Evolutionary conservation across 306 rosid species (phyloP), one percentile per base, ranked within the genome.

Genomic region (Nissolia schottii): DNA sequence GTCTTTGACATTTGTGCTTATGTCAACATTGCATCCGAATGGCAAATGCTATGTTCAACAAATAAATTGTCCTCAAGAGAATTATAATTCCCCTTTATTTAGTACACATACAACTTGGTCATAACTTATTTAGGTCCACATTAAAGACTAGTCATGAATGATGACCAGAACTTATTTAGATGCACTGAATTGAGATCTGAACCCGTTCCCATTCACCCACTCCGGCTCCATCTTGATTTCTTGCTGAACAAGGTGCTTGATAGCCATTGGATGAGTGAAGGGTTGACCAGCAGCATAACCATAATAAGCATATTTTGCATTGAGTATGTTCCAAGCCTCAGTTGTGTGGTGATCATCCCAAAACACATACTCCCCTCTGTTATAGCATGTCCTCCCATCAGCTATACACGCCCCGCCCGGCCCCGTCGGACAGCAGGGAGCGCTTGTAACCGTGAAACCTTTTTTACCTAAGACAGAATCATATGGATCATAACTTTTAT

Each of bases 281-380:
- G 56, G 16, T 18, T 27, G 49, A 38, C 59, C 6, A 4, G 22
- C 2, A 29, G 77, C 25, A 27, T 32, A 56, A 62, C 54, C 25
- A 27, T 32, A 56, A 62, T 59, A 87, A 18, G 63, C 6, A 32
- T 23, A 6, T 18, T 0, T 12, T 16, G 88, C 85, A 23, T 5
- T 12, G 41, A 68, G 10, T 56, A 3, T 7, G 68, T 89, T 87
- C 5, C 27, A 25, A 3, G 74, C 74, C 14, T 79, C 87, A 0
- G 85, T 73, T 5, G 88, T 75, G 57, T 87, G 96, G 12, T 25
- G 67, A 1, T 37, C 53, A 72, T 89, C 96, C 87, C 85, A 87
- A 40, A 85, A 85, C n/a, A 73, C 50, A 20, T 85, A 79, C 2
- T 74, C 85, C 6, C 0, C 73, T 81, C 96, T 83, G 31, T 87